Base-by-base conservation (phyloP, 352 stramenopile species). In the Hyaloperonospora brassicae region DNA sequence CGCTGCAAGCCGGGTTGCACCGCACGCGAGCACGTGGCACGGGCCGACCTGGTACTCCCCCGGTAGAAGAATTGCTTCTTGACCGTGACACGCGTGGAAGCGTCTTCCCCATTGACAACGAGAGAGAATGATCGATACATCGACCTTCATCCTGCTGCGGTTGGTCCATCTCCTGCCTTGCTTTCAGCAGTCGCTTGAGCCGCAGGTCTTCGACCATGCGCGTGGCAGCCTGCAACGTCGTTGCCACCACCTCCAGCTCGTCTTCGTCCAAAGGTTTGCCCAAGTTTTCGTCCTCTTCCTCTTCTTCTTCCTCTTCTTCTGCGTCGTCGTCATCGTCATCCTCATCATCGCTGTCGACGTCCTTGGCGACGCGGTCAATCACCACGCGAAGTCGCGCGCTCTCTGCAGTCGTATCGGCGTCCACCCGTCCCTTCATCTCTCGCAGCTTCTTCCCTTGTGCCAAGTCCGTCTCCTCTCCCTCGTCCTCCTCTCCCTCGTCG, bases 121-220 rank as follows among this genome's bases (percentile, higher is more conserved):
- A 44, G 21, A 34, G 34, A 47, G 39, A 55, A 35, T 59, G 63
- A 22, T 52, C 38, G 24, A 44, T 61, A 21, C 21, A 12, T 10
- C 23, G 12, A 10, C 12, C 14, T 8, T 41, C 13, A 8, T 49
- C 64, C 36, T 64, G 60, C 42, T 61, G 65, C 54, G 74, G 63
- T 14, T 52, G 41, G 12, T 79, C 68, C 50, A 77, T 72, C 38
- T 84, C 65, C 23, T 75, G 59, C 2, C 64, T 60, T 0, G 62
- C 71, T 47, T 78, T 77, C 35, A 86, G 63, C 25, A 74, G 35
- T 60, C 83, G 71, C 53, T 71, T 74, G 25, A 84, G 61, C 23
- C 76, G 68, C 31, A 89, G 52, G 52, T 82, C 66, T 44, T 85
- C 66, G 1, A 80, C 72, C 14, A 82, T 71, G 23, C 75, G 65